Conservation (phyloP, 257 asterid genomes). For the Rehmannia glutinosa region DNA sequence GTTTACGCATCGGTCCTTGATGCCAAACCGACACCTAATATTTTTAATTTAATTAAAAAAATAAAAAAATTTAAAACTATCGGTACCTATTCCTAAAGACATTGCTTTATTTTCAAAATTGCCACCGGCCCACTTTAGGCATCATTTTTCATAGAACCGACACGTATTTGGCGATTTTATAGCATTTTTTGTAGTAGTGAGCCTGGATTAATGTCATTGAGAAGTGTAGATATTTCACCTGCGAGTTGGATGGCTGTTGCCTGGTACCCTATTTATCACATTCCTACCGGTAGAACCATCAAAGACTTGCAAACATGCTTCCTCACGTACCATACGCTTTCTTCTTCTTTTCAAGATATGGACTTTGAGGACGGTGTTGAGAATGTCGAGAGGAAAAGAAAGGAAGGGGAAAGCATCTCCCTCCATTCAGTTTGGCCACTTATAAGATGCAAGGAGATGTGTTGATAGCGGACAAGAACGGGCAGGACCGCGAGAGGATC, state of each 20-base stretch:
- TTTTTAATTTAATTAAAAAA: no score
- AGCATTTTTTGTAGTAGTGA: no score
- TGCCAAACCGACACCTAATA: no score
- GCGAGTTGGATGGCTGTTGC: slow-evolving; percentile 94
- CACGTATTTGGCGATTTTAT: no score
- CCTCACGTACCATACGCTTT: slow-evolving; percentile 80
- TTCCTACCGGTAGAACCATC: slow-evolving; percentile 54
- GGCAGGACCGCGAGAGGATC: slow-evolving; percentile 46
- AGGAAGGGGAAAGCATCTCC: slow-evolving; percentile 35
- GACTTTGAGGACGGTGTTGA: slow-evolving; percentile 28
- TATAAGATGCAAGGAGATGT: slow-evolving; percentile 68
- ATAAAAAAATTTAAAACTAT: no score
- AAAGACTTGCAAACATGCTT: slow-evolving; percentile 66
- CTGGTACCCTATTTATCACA: slow-evolving; percentile 87
- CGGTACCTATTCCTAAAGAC: no score
- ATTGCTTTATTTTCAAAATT: no score
- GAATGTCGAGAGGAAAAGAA: slow-evolving; percentile 23
- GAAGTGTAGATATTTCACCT: slow-evolving; percentile 78
- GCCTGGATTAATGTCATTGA: slow-evolving; percentile 59
- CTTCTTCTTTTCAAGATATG: slow-evolving; percentile 68
- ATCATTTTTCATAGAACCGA: no score
- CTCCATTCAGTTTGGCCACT: slow-evolving; percentile 78
- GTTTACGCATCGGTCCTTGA: no score
- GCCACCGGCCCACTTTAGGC: no score
- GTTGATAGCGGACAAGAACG: slow-evolving; percentile 45